Percentiles rank a stretch among this genome's conserved stretches.
These are phyloP conservation scores for Globisporangium echinulatum DNA, from an alignment of 352 stramenopile species.

Conservation along the genomic window DNA sequence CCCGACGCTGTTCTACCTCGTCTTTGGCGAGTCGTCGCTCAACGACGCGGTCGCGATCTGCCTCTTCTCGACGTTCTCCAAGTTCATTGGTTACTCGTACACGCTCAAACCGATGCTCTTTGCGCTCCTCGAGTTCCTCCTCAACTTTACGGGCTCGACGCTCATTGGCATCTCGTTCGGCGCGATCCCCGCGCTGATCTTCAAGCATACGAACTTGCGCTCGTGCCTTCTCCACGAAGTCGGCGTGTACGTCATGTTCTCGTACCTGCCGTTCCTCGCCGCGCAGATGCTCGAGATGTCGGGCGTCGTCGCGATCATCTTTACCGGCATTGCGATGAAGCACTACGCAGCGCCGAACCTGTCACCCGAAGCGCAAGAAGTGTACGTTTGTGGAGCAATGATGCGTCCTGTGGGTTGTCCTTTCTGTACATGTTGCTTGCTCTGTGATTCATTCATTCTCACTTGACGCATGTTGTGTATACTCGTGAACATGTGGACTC, in stretches of 20 bases:
- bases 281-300: conserved; percentile 76
- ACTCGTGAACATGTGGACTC: neutral
- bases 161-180: conserved; percentile 84
- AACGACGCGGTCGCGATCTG: conserved; percentile 94
- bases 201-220: conserved; percentile 89
- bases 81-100: conserved; percentile 89
- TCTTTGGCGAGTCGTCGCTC: conserved; percentile 93
- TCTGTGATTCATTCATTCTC: too few relatives aligned
- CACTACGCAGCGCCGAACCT: conserved; percentile 89
- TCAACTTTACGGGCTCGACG: conserved; percentile 86
- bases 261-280: conserved; percentile 74
- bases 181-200: conserved; percentile 78
- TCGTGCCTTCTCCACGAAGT: conserved; percentile 86
- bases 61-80: conserved; percentile 89
- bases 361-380: conserved; percentile 61
- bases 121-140: conserved; percentile 84
- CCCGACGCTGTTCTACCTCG: conserved; percentile 91
- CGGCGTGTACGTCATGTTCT: conserved; percentile 83
- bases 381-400: conserved; percentile 34
- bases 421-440: neutral
- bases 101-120: conserved; percentile 68
- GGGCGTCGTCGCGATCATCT: conserved; percentile 92
- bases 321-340: conserved; percentile 89
- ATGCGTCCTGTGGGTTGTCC: neutral
- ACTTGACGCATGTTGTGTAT: too few relatives aligned